A percentile compares a stretch with the other conserved stretches of the same genome.
Evolutionary conservation across 2,329 filamentous ascomycete genomes (phyloP).

Genomic region (Cercospora sp.): DNA sequence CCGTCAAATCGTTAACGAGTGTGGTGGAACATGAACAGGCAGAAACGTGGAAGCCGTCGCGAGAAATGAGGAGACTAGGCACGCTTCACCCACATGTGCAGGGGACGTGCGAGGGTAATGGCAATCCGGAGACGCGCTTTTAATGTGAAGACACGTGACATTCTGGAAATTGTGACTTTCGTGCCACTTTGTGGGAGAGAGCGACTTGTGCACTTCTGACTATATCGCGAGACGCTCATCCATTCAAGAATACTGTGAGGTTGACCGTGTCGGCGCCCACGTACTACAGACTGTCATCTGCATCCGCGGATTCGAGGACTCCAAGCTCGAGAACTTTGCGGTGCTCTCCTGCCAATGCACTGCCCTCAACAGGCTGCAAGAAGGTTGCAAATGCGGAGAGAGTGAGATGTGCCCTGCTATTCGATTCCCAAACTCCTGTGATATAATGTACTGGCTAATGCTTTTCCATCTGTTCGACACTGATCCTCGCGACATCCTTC

Average conservation of each 20-base stretch:
- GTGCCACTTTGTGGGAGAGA: neutral
- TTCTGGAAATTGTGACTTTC: neutral
- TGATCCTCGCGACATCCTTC: constrained; percentile 17
- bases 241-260: neutral
- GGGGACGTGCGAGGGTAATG: neutral
- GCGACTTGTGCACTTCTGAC: neutral
- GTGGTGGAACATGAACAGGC: neutral
- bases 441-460: neutral
- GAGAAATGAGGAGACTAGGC: neutral
- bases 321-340: neutral
- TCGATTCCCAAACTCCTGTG: neutral
- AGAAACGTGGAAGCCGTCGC: neutral
- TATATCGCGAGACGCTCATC: neutral
- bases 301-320: neutral
- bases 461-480: constrained; percentile 6
- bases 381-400: neutral
- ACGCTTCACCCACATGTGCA: neutral
- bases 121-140: neutral
- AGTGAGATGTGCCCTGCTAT: neutral
- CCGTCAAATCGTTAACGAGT: too few species aligned
- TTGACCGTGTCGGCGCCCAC: neutral
- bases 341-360: neutral
- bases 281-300: neutral
- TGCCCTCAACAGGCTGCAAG: neutral
- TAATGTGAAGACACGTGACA: neutral